Percentiles rank a stretch among this genome's conserved stretches.
phyloP scores from a whole-genome alignment of 495 filamentous ascomycete species.

The Xylaria venustula region DNA sequence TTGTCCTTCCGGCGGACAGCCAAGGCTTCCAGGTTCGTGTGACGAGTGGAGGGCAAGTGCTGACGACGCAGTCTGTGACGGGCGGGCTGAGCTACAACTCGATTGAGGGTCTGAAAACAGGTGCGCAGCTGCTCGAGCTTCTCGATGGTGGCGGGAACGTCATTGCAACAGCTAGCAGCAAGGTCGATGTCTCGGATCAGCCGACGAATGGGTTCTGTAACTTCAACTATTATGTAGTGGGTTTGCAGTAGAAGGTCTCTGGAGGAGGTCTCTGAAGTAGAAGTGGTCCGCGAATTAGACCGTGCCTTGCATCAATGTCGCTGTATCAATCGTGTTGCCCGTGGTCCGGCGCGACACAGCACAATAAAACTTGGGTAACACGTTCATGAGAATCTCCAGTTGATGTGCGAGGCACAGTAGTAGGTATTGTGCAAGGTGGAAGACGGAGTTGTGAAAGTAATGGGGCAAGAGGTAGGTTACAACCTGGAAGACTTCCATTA shows the following conservation, averaged over 20 bases:
- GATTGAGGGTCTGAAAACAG: slow-evolving; percentile 11
- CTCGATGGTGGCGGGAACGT: neutral
- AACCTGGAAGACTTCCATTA: too few species aligned
- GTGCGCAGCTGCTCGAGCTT: neutral
- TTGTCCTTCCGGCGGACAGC: slow-evolving; percentile 12
- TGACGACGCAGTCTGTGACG: slow-evolving; percentile 7
- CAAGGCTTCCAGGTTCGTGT: slow-evolving; percentile 9
- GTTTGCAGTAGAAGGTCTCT: neutral
- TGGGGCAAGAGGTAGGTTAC: too few species aligned
- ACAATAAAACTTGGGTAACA: too few species aligned
- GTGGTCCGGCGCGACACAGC: too few species aligned
- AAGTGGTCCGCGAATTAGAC: too few species aligned
- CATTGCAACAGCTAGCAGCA: neutral
- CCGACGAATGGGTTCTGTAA: slow-evolving; percentile 4
- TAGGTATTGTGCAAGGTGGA: too few species aligned
- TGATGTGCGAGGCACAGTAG: too few species aligned
- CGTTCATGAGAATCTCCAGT: too few species aligned
- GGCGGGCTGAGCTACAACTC: slow-evolving; percentile 18
- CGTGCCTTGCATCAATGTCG: too few species aligned
- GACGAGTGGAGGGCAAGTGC: slow-evolving; percentile 2
- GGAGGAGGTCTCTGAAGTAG: too few species aligned
- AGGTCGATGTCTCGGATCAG: neutral
- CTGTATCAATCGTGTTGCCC: too few species aligned
- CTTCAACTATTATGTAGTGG: slow-evolving; percentile 10
- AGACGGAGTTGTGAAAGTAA: too few species aligned